Base-by-base conservation (phyloP, 2,329 filamentous ascomycete species). In the Tolypocladium tropicale region DNA sequence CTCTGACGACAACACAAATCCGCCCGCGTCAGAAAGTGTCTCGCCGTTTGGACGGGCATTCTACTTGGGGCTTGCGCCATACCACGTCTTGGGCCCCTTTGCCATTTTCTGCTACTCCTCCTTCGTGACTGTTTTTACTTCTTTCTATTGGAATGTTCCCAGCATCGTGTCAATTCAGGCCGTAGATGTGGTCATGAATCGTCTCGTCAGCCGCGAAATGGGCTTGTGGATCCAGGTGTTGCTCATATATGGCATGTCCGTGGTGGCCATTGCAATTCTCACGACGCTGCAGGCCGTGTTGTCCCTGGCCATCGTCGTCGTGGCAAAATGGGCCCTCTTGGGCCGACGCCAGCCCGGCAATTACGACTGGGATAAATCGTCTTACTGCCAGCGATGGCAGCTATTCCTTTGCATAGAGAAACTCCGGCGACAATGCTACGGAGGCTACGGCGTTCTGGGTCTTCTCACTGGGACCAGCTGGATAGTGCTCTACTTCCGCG, bases 381-480 rank as follows among this genome's bases (percentile, higher is more conserved):
- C 73, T 18, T 83, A 82, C 67, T 82, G 79, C 65, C 80, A 83
- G 61, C 75, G 78, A 36, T 83, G 80, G 79, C 79, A 83, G 62
- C 62, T 82, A 10, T 79, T 78, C 62, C 69, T 82, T 3, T 72
- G 72, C 33, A 72, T 81, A 39, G 79, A 82, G 67, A 72, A 72
- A 21, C 65, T 83, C 3, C 74, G 78, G 2, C 70, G 76, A 10
- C 68, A 74, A 43, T 80, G 78, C 64, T 81, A 76, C 60, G 73
- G 74, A 4, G 74, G 76, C 1, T 63, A 75, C 30, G 80, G 80
- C 18, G 69, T 83, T 21, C 68, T 82, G 1, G 75, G 77, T 16
- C 69, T 83, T 61, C 64, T 83, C 2, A 80, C 78, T 0, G 78
- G 79, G 2, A 80, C 79, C 0, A 72, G 74, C 55, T 83, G 75